phyloP scores from a whole-genome alignment of 1,139 yeast genomes.

The Yamadazyma atlantica region DNA sequence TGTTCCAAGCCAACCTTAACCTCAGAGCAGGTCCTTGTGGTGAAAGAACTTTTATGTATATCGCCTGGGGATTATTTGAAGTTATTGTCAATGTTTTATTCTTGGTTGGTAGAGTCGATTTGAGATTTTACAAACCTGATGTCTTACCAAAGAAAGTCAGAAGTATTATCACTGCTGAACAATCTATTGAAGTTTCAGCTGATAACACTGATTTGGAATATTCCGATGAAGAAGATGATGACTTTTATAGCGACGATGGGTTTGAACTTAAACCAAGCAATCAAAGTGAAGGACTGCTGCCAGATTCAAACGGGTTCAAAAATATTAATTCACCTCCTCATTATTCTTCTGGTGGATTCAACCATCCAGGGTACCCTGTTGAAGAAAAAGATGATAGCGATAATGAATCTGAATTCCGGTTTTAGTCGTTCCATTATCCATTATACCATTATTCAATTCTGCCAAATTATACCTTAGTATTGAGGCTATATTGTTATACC shows the following conservation, averaged over 20 bases:
- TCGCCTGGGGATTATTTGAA: slow-evolving; percentile 41
- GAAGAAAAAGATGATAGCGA: slow-evolving; percentile 5
- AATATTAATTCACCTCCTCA: slow-evolving; percentile 4
- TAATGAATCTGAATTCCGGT: slow-evolving; percentile 13
- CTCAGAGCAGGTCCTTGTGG: slow-evolving; percentile 22
- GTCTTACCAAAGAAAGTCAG: slow-evolving; percentile 35
- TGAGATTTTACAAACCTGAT: slow-evolving; percentile 47
- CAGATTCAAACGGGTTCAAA: neutral
- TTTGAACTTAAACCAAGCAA: neutral
- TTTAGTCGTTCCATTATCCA: slow-evolving; percentile 5
- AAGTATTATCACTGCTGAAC: slow-evolving; percentile 41
- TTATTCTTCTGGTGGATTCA: slow-evolving; percentile 7
- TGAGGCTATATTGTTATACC: neutral
- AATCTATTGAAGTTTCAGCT: slow-evolving; percentile 20
- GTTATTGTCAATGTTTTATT: slow-evolving; percentile 32
- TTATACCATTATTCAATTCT: neutral
- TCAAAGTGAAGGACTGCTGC: neutral
- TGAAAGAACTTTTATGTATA: slow-evolving; percentile 30
- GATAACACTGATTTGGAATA: slow-evolving; percentile 17
- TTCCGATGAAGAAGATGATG: slow-evolving; percentile 8
- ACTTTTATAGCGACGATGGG: slow-evolving; percentile 1
- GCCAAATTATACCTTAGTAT: too few relatives aligned
- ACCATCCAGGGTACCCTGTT: slow-evolving; percentile 1
- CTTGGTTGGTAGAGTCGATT: slow-evolving; percentile 44
- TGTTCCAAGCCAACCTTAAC: slow-evolving; percentile 25